Evolutionary conservation across 2,329 filamentous ascomycete species (phyloP), one percentile per base, ranked within the genome.

Genomic region (Penicillium hordei): DNA sequence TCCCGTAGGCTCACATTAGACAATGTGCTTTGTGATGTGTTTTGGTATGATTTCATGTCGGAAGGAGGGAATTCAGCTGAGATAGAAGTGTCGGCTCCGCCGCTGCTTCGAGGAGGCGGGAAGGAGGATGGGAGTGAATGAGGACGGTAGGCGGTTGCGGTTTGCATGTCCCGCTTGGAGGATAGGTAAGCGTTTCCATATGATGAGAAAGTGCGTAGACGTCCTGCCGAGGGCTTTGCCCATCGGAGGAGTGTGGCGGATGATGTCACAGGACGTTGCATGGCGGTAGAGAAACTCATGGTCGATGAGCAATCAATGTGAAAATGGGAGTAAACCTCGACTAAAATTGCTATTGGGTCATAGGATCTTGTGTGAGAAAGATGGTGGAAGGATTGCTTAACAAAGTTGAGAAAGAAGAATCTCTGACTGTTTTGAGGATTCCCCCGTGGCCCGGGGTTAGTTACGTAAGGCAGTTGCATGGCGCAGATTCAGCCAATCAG

Each of bases 81-180:
- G 65, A 88, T 86, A 31, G 86, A 87, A 12, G 83, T 84, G 54
- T 88, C 83, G 50, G 83, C 81, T 31, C 82, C 74, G n/a, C 81
- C 81, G 34, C 78, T 72, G 71, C 84, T 87, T 64, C 84, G 81
- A 44, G 84, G 83, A 43, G 79, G 79, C 13, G 84, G 83, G 64
- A 83, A 82, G 46, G 81, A 78, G 1, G 81, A 74, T 17, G 82
- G 78, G n/a, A 89, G 73, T 2, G 79, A 79, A 58, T 85, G 82
- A 21, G 86, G 85, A 57, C 83, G 83, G 66, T 87, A 86, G 48
- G 84, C 84, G 19, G 85, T 87, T 33, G 84, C 84, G 13, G 86
- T 89, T 71, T 87, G 86, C 70, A 89, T 81, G 60, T 83, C 82
- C 50, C 85, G 78, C 67, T 83, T 84, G 10, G 81, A 82, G n/a